These are phyloP conservation scores for Fusarium ambrosium DNA, from an alignment of 2,329 filamentous ascomycete genomes.

Conservation along the genomic window DNA sequence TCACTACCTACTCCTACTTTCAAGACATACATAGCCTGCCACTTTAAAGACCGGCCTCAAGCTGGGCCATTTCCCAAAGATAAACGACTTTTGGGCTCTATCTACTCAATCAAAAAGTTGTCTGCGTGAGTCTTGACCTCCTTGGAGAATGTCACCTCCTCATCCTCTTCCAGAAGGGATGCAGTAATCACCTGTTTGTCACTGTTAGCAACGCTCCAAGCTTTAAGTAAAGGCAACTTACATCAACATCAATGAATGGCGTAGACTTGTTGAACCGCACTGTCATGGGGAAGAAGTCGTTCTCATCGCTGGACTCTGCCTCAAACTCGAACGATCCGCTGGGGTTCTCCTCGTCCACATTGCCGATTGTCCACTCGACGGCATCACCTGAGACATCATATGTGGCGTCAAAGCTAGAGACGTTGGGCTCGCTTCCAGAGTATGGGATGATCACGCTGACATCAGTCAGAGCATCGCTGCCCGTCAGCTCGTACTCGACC, in stretches of 20 bases:
- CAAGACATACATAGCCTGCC: conserved; percentile 39
- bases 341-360: conserved; percentile 84
- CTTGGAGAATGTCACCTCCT: conserved; percentile 86
- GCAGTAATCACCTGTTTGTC: conserved; percentile 72
- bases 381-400: conserved; percentile 95
- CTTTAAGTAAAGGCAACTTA: conserved; percentile 64
- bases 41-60: conserved; percentile 40
- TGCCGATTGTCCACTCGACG: conserved; percentile 93
- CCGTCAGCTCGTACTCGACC: conserved; percentile 94
- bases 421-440: conserved; percentile 83
- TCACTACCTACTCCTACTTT: conserved; percentile 30
- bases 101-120: conserved; percentile 81
- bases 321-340: conserved; percentile 96
- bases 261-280: conserved; percentile 88
- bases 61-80: conserved; percentile 30
- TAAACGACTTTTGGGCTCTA: conserved; percentile 35
- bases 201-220: conserved; percentile 21
- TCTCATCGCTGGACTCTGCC: conserved; percentile 86
- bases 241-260: conserved; percentile 93
- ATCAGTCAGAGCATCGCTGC: conserved; percentile 82
- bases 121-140: conserved; percentile 84
- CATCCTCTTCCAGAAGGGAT: conserved; percentile 78
- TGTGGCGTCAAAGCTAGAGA: conserved; percentile 93
- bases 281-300: conserved; percentile 98
- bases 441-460: conserved; percentile 92